A percentile compares a stretch with the other conserved stretches of the same genome.
phyloP scores from a whole-genome alignment of 441 rosid species.

The Adansonia madagascariensis region DNA sequence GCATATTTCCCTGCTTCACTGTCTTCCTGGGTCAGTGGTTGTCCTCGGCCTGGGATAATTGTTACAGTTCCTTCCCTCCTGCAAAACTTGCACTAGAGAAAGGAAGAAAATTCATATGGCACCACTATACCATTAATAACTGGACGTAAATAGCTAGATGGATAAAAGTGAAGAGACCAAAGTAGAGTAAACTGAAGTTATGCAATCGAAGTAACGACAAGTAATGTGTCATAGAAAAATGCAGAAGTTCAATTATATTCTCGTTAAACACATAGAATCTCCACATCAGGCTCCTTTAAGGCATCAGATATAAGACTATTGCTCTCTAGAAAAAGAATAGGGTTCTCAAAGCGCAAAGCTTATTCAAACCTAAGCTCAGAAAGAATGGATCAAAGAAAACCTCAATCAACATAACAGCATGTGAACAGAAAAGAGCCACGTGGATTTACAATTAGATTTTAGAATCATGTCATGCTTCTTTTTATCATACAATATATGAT shows the following conservation, averaged over 20 bases:
- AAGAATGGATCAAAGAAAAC: background rate
- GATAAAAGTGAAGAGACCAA: background rate
- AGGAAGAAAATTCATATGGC: conserved; percentile 24
- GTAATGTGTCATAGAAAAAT: background rate
- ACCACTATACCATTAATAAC: conserved; percentile 17
- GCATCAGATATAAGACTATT: background rate
- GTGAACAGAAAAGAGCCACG: background rate
- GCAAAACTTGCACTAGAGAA: conserved; percentile 81
- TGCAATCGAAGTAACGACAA: background rate
- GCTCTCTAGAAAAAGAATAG: background rate
- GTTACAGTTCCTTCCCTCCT: conserved; percentile 79
- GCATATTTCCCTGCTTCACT: conserved; percentile 63
- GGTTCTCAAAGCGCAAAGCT: background rate
- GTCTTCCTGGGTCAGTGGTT: conserved; percentile 59
- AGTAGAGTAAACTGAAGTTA: background rate
- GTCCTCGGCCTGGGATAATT: conserved; percentile 73
- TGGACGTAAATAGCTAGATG: background rate
- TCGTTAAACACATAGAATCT: background rate
- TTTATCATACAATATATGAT: background rate
- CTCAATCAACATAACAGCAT: background rate
- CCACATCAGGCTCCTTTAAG: background rate
- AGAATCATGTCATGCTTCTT: background rate
- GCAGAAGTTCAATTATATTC: background rate
- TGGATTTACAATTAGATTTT: background rate
- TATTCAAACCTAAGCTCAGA: conserved; percentile 2